These are phyloP conservation scores for sorghum (Sorghum bicolor) DNA, from an alignment of 176 grass and related monocot species.

Conservation along the genomic window DNA sequence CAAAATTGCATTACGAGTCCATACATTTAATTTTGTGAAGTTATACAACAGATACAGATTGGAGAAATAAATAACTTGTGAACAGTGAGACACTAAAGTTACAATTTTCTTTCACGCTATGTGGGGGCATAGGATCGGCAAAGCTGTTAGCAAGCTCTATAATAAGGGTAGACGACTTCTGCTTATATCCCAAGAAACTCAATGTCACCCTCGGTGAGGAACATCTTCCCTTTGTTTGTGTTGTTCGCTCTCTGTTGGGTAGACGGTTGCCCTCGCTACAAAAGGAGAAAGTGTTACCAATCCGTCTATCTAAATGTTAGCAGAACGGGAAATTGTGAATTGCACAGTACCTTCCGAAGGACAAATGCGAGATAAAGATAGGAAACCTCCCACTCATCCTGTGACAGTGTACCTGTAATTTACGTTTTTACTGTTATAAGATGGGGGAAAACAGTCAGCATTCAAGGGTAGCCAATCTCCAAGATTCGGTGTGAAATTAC, in stretches of 20 bases:
- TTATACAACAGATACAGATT: conserved; percentile 22
- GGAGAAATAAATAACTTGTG: background rate
- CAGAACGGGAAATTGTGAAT: background rate
- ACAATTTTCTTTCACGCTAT: conserved; percentile 20
- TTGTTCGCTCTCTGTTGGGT: conserved; percentile 44
- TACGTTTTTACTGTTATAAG: background rate
- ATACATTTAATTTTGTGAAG: conserved; percentile 11
- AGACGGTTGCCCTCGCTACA: conserved; percentile 51
- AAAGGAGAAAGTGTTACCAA: conserved; percentile 26
- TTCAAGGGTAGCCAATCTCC: background rate
- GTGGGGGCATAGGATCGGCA: conserved; percentile 28
- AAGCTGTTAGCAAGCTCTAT: conserved; percentile 56
- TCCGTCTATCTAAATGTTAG: background rate
- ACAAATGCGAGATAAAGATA: conserved; percentile 94
- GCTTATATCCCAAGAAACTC: conserved; percentile 50
- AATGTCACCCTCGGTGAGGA: conserved; percentile 64
- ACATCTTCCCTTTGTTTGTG: conserved; percentile 65
- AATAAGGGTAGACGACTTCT: conserved; percentile 7
- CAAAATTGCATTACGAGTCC: background rate
- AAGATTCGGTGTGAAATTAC: conserved; percentile 36
- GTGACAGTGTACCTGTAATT: conserved; percentile 64
- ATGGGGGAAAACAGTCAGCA: background rate
- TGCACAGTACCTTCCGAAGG: conserved; percentile 63
- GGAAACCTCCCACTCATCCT: conserved; percentile 90
- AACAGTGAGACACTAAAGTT: conserved; percentile 34